Base-by-base conservation (phyloP, 768 basidiomycete genomes). In the Ramaria sp. region DNA sequence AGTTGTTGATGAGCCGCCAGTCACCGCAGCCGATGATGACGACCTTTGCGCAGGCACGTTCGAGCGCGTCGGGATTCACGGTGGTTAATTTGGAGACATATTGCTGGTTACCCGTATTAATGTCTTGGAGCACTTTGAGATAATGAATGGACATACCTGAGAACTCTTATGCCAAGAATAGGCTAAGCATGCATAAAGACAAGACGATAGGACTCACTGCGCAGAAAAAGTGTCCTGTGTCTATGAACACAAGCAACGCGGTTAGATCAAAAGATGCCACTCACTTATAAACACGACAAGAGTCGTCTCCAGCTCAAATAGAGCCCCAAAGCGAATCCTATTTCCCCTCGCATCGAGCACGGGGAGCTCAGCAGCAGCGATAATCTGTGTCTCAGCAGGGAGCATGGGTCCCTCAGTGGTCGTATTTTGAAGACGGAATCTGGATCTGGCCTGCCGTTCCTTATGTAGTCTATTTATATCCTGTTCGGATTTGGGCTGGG, bases 281-380 rank as follows among this genome's bases (percentile, higher is more conserved):
- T 30, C 48, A 82, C 82, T 77, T 53, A 84, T 79, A 64, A 85
- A 83, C 1, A 85, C 78, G 3, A 83, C 73, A 12, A 85, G 66
- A 0, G 76, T 77, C 60, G 75, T 78, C 59, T 76, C 62, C 1
- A 72, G 62, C 37, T 71, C 65, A 56, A 78, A 76, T 3, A 85
- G 48, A 1, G 70, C 72, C 1, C 80, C 77, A 63, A 85, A 85
- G 12, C 62, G 62, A 28, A 82, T 66, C 34, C 68, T 66, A 12
- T 71, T 63, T 1, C 83, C 83, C 1, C 66, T 60, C 5, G 59
- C 59, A 58, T 81, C 74, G 18, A 68, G 67, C 0, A 85, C 65
- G 0, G 71, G 65, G 4, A 75, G 57, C 12, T 68, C 58, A 0
- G 69, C 65, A 0, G 76, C 79, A 7, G 66, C 59, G 0, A 61